Base-by-base conservation (phyloP, 257 asterid species). In the Cruciata laevipes region DNA sequence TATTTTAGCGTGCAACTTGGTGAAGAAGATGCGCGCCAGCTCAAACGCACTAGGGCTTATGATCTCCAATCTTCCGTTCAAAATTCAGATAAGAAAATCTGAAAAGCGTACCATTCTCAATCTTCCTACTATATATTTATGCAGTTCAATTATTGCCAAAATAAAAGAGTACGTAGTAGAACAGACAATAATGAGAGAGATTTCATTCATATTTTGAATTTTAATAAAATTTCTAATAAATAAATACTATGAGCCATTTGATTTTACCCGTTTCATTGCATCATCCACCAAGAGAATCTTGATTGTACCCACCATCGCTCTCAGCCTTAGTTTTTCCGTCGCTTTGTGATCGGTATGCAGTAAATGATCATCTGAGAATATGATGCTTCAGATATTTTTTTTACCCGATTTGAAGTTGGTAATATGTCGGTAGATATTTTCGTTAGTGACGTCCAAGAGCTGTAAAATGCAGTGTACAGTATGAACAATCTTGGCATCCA, bases 321-420 rank as follows among this genome's bases (percentile, higher is more conserved):
- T 71, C 79, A 61, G 17, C 55, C 79, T 60, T 70, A 38, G 37
- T 75, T 70, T 65, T 53, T 2, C 13, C 49, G 16, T 40, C 16
- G 38, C 49, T 42, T 10, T 16, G 21, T 47, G 55, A 47, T 14
- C 20, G n/a, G 21, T 5, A 14, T 14, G 20, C 55, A 47, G 55
- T 47, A 47, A 47, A 47, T 42, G 51, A 42, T 42, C 14, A 42
- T 42, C 51, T 42, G 51, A 42, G 51, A 11, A 42, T 42, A 3
- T 11, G 51, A 9, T 42, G 51, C 55, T 14, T 14, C 55, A 8
- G 55, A 47, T 47, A 47, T 4, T 14, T 47, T 42, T 37, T 1
- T 47, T 17, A 13, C 53, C 20, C 55, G 8, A 47, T 47, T 47
- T 4, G 20, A 47, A 47, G 16, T 14, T 13, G 7, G 20, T 16